Evolutionary conservation across 2,329 filamentous ascomycete species (phyloP).

Genomic region (Colletotrichum sp.): DNA sequence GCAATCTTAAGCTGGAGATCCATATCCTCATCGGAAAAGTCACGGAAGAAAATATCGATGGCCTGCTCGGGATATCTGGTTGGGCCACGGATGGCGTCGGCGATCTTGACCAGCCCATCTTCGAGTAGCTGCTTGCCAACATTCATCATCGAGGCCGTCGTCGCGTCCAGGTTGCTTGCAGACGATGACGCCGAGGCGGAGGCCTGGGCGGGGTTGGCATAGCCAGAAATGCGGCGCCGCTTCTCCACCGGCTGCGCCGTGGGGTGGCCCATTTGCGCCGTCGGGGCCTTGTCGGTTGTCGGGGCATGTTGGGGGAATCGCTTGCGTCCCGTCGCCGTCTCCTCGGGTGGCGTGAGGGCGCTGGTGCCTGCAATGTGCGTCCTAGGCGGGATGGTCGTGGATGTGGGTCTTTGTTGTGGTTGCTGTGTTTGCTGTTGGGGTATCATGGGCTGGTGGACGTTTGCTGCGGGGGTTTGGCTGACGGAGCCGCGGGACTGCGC

Average conservation of each 20-base stretch:
- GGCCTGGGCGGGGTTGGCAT: constrained; percentile 21
- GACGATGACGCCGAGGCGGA: background rate
- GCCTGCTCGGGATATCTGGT: constrained; percentile 62
- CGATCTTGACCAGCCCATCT: constrained; percentile 36
- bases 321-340: constrained; percentile 50
- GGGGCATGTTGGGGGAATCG: constrained; percentile 32
- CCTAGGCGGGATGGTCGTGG: constrained; percentile 43
- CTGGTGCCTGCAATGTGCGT: constrained; percentile 44
- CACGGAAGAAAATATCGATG: constrained; percentile 63
- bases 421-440: constrained; percentile 24
- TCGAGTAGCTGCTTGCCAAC: constrained; percentile 34
- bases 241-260: constrained; percentile 30
- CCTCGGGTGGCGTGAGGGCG: constrained; percentile 62
- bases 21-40: constrained; percentile 61
- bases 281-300: constrained; percentile 14
- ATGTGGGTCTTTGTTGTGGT: constrained; percentile 31
- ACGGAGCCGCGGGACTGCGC: constrained; percentile 30
- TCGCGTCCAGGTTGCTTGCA: constrained; percentile 34
- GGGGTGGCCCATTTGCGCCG: constrained; percentile 18
- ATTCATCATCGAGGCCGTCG: constrained; percentile 22
- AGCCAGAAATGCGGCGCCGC: constrained; percentile 37
- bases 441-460: constrained; percentile 26
- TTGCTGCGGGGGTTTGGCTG: constrained; percentile 31
- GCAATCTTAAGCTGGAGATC: constrained; percentile 66
- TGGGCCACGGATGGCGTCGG: constrained; percentile 44